Conservation (phyloP, 495 filamentous ascomycete species). For the Aspergillus funiculosus region DNA sequence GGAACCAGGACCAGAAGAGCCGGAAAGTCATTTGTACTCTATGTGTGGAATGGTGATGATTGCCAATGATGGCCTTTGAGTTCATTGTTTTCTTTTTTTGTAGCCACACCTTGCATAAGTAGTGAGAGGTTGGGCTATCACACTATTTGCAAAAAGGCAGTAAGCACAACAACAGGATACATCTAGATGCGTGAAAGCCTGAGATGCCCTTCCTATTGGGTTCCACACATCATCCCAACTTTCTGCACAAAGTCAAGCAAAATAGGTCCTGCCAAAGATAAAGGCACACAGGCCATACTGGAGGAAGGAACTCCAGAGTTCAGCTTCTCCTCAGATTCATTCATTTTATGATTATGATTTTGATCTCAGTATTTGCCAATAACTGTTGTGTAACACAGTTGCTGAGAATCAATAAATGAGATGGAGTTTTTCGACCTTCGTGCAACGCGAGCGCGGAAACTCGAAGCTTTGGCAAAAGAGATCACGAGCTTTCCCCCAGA, state of each 20-base stretch:
- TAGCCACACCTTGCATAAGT: not conserved
- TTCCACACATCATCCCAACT: not conserved
- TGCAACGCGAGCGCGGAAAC: not conserved
- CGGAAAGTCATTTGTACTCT: not conserved
- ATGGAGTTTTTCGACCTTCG: not conserved
- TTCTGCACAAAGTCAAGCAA: not conserved
- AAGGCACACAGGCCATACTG: too few species aligned
- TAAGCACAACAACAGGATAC: not conserved
- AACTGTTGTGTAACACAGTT: conserved; percentile 9
- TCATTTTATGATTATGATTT: too few species aligned
- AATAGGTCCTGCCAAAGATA: not conserved
- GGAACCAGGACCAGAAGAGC: too few species aligned
- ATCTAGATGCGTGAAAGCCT: not conserved
- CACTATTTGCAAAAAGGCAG: not conserved
- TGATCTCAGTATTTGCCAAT: not conserved
- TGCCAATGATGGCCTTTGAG: not conserved
- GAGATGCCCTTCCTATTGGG: not conserved
- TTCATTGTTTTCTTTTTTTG: conserved; percentile 1
- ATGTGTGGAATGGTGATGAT: not conserved
- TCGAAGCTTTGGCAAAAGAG: not conserved
- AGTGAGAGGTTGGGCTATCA: not conserved
- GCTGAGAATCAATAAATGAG: conserved; percentile 5
- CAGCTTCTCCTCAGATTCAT: not conserved
- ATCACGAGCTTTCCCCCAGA: not conserved
- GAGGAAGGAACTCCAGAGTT: too few species aligned